Conservation (phyloP, 208 protist genomes). For the Leishmania lainsoni region DNA sequence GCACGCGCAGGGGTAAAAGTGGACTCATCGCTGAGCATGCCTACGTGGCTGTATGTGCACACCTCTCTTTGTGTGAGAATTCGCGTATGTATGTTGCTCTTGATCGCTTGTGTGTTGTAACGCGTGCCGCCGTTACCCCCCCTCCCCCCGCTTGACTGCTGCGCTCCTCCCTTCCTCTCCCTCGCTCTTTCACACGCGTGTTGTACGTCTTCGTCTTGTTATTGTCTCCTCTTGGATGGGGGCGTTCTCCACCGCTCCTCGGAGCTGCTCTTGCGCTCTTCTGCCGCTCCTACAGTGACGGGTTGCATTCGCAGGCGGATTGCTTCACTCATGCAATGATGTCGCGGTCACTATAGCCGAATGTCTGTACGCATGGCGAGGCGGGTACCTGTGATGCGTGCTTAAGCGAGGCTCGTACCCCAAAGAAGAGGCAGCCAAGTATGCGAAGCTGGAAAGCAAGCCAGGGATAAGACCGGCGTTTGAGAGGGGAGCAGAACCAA, state of each 20-base stretch:
- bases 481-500: neutral
- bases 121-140: neutral
- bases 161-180: neutral
- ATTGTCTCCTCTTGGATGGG: too few species aligned
- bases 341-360: neutral
- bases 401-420: too few species aligned
- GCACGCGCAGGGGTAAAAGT: neutral
- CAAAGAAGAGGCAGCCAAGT: neutral
- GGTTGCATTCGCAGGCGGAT: neutral
- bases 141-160: neutral
- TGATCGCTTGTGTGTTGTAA: neutral
- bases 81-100: neutral
- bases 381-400: too few species aligned
- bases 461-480: neutral
- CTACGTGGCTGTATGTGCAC: neutral
- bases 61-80: neutral
- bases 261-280: neutral
- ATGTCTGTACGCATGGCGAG: too few species aligned
- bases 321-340: neutral
- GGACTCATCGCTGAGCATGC: neutral
- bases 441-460: too few species aligned
- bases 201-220: neutral
- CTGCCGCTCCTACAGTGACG: neutral
- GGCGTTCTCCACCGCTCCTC: neutral
- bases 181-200: neutral